Evolutionary conservation across 768 basidiomycete genomes (phyloP).

Genomic region (Mycena floridula): DNA sequence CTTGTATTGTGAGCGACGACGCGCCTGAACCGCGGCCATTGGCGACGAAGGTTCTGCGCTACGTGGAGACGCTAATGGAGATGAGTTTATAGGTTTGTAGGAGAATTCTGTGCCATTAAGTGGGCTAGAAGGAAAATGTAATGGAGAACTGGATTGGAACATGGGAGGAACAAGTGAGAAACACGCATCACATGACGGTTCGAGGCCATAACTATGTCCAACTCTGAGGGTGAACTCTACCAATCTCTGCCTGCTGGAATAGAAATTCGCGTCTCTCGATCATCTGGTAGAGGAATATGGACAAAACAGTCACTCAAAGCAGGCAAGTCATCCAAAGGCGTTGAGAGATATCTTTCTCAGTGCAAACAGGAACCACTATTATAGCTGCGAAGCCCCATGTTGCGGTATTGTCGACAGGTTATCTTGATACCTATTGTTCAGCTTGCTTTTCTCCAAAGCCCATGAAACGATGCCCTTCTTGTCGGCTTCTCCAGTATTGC

Average conservation of each 20-base stretch:
- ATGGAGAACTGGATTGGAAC: too few relatives aligned
- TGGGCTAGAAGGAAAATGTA: too few relatives aligned
- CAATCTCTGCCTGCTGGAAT: constrained; percentile 31
- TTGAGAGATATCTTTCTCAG: not conserved
- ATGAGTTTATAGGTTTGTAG: not conserved
- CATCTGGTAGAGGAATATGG: constrained; percentile 44
- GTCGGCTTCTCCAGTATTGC: constrained; percentile 72
- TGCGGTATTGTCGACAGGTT: constrained; percentile 55
- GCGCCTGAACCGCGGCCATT: not conserved
- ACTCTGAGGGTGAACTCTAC: too few relatives aligned
- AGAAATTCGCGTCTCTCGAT: constrained; percentile 28
- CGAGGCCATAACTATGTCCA: too few relatives aligned
- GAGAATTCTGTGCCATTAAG: too few relatives aligned
- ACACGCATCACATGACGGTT: too few relatives aligned
- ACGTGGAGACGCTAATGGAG: not conserved
- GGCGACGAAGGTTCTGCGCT: not conserved
- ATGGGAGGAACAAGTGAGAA: too few relatives aligned
- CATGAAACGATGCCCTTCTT: constrained; percentile 70
- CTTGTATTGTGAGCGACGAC: not conserved
- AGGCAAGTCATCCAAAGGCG: not conserved
- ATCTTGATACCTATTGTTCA: constrained; percentile 63
- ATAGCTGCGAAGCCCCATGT: constrained; percentile 55
- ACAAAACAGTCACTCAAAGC: constrained; percentile 17
- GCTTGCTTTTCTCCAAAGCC: constrained; percentile 43
- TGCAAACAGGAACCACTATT: constrained; percentile 47